Evolutionary conservation across 345 rosid genomes (phyloP).

Genomic region (Anacardium occidentale): DNA sequence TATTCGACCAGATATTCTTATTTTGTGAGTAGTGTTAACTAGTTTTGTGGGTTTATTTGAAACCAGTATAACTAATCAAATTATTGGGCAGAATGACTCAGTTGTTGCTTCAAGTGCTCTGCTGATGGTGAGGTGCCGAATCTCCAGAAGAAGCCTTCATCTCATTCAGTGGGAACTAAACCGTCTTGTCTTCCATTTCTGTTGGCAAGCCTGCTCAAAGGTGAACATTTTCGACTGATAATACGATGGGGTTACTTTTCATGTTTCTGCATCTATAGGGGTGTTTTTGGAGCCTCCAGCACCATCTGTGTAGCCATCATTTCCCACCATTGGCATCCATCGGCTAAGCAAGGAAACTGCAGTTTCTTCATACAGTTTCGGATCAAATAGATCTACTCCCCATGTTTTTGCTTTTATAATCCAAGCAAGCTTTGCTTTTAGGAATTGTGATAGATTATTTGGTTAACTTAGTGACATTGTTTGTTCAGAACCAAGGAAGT

Average conservation of each 20-base stretch:
- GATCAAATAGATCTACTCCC: constrained; percentile 37
- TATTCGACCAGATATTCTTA: neutral
- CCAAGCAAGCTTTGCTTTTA: neutral
- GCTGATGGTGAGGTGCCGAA: constrained; percentile 25
- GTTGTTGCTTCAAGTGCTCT: constrained; percentile 30
- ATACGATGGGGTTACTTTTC: constrained; percentile 64
- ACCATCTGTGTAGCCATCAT: constrained; percentile 63
- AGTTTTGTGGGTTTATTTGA: too few species aligned
- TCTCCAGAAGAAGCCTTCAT: constrained; percentile 47
- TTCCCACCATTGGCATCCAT: constrained; percentile 23
- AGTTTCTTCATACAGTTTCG: constrained; percentile 60
- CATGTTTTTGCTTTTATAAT: constrained; percentile 58
- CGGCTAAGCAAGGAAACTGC: constrained; percentile 40
- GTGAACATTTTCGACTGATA: constrained; percentile 52
- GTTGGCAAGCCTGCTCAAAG: constrained; percentile 49
- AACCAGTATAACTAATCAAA: constrained; percentile 20
- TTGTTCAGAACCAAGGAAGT: too few species aligned
- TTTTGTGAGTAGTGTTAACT: neutral
- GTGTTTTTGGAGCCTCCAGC: constrained; percentile 75
- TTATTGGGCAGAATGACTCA: constrained; percentile 37
- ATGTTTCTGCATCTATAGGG: constrained; percentile 55
- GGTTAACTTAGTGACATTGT: neutral
- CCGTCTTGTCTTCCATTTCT: constrained; percentile 56
- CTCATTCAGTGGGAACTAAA: constrained; percentile 46
- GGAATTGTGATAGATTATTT: neutral